These are phyloP conservation scores for Pseudogymnoascus sp. DNA, from an alignment of 2,329 filamentous ascomycete genomes.

Conservation along the genomic window DNA sequence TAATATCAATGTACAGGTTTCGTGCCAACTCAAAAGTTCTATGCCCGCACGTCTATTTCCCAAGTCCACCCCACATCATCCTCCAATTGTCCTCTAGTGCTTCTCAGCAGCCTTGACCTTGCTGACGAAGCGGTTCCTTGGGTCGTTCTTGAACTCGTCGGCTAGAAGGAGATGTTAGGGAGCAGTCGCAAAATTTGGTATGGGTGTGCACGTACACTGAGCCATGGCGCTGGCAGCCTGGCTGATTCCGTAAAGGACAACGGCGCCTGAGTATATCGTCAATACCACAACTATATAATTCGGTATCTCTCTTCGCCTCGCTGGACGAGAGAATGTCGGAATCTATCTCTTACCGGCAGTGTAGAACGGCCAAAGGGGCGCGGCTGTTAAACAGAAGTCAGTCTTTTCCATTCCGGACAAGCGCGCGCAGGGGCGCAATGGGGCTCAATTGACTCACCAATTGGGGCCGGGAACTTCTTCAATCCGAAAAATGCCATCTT, in stretches of 20 bases:
- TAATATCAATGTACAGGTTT: constrained; percentile 7
- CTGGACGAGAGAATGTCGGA: not conserved
- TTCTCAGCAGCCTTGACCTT: constrained; percentile 23
- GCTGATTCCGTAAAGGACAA: constrained; percentile 91
- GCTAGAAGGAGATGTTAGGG: constrained; percentile 40
- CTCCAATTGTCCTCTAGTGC: constrained; percentile 20
- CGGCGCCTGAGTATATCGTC: constrained; percentile 47
- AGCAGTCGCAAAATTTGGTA: constrained; percentile 11
- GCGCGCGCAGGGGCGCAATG: constrained; percentile 11
- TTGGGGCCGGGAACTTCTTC: constrained; percentile 73
- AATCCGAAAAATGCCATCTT: constrained; percentile 66
- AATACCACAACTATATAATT: constrained; percentile 1
- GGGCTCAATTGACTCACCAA: constrained; percentile 54
- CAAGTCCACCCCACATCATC: not conserved
- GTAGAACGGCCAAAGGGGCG: constrained; percentile 90
- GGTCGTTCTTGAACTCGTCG: constrained; percentile 95
- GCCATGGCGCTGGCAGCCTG: constrained; percentile 68
- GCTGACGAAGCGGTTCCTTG: constrained; percentile 63
- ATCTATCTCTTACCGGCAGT: constrained; percentile 63
- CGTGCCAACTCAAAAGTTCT: constrained; percentile 6
- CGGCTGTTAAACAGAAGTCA: constrained; percentile 46
- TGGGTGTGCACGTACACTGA: constrained; percentile 54
- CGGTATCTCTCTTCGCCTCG: not conserved
- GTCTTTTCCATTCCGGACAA: constrained; percentile 13
- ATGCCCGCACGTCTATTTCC: constrained; percentile 4